Evolutionary conservation across 2,329 filamentous ascomycete species (phyloP).

Genomic region (Colletotrichum shisoi): DNA sequence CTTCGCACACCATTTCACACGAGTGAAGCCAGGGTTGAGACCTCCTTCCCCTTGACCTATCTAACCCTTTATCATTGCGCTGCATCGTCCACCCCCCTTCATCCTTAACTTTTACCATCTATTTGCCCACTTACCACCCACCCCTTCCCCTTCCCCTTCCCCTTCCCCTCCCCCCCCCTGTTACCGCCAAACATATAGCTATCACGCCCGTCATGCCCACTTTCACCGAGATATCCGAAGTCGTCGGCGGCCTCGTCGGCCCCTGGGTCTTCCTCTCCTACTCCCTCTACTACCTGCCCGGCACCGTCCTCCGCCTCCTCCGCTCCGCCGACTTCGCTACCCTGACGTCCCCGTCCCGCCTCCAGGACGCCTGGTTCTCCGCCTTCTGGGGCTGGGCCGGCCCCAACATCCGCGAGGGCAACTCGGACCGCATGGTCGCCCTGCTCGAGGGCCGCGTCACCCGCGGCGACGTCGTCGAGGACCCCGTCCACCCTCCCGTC

Average conservation of each 20-base stretch:
- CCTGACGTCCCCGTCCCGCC: constrained; percentile 52
- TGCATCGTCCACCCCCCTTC: too few relatives aligned
- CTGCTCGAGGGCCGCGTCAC: constrained; percentile 61
- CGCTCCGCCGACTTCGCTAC: constrained; percentile 46
- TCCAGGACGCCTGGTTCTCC: constrained; percentile 65
- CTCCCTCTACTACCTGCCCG: constrained; percentile 60
- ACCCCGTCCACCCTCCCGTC: constrained; percentile 51
- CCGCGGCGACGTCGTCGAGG: constrained; percentile 49
- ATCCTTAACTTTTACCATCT: too few relatives aligned
- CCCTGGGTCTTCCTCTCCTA: constrained; percentile 64
- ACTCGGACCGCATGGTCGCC: constrained; percentile 57
- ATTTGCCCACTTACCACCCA: too few relatives aligned
- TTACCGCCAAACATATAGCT: background rate
- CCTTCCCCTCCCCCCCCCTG: too few relatives aligned
- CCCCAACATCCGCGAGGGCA: constrained; percentile 56
- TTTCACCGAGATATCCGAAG: constrained; percentile 33
- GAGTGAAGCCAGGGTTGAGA: background rate
- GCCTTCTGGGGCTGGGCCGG: constrained; percentile 67
- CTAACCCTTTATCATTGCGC: background rate
- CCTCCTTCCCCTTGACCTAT: background rate
- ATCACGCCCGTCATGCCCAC: constrained; percentile 42
- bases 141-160: too few relatives aligned
- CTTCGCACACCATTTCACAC: background rate
- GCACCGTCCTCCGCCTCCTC: constrained; percentile 57
- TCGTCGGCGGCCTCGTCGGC: constrained; percentile 50